These are phyloP conservation scores for Entonaema liquescens DNA, from an alignment of 495 filamentous ascomycete genomes.

Conservation along the genomic window DNA sequence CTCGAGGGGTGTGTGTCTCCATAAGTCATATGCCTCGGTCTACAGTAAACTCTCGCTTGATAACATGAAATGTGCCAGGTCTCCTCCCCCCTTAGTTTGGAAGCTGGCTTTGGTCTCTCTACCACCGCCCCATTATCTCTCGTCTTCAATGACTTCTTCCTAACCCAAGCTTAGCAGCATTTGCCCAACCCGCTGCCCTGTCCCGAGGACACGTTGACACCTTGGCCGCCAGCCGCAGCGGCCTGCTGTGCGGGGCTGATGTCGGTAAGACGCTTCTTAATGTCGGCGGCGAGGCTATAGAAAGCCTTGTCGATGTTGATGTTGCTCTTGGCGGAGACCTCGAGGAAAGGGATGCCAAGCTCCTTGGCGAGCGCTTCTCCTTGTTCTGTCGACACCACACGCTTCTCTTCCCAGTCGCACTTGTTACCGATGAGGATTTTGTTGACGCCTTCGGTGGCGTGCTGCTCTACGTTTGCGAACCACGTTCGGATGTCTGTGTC, in stretches of 20 bases:
- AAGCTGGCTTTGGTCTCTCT: constrained; percentile 13
- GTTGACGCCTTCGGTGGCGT: constrained; percentile 98
- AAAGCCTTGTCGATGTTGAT: constrained; percentile 99
- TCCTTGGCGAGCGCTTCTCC: constrained; percentile 95
- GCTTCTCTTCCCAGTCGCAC: constrained; percentile 99
- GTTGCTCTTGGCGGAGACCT: constrained; percentile 97
- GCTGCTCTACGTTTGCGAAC: constrained; percentile 99
- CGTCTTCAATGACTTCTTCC: background rate
- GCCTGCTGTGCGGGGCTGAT: constrained; percentile 80
- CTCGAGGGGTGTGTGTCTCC: constrained; percentile 27
- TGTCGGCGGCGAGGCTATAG: constrained; percentile 92
- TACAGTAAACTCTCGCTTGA: constrained; percentile 37
- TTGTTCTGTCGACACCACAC: constrained; percentile 89
- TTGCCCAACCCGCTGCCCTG: constrained; percentile 71
- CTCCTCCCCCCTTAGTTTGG: constrained; percentile 14
- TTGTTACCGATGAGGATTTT: constrained; percentile 99
- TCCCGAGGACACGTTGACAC: constrained; percentile 73
- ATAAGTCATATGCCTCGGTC: constrained; percentile 42
- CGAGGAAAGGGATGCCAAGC: constrained; percentile 96
- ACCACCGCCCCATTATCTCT: constrained; percentile 1
- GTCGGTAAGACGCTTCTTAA: constrained; percentile 94
- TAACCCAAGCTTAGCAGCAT: constrained; percentile 73
- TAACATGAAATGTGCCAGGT: constrained; percentile 23
- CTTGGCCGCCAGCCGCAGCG: constrained; percentile 55
- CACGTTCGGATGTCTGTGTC: constrained; percentile 92